Conservation (phyloP, 805 yeast species). For the Saturnispora halmiae region DNA sequence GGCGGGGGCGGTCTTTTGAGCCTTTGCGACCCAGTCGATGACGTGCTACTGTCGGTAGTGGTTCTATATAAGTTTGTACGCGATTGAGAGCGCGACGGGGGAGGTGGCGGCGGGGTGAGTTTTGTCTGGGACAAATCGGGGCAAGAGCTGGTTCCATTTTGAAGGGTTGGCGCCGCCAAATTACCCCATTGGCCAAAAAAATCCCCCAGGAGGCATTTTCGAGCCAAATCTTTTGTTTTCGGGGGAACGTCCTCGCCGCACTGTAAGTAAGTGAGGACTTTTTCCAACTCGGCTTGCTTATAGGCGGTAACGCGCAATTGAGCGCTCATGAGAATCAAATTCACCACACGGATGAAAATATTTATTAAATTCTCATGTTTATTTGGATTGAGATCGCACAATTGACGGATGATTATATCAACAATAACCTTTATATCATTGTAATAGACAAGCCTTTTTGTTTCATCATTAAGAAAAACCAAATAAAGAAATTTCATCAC, state of each 20-base stretch:
- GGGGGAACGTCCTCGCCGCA: slow-evolving; percentile 29
- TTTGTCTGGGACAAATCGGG: not conserved
- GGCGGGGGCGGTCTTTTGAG: slow-evolving; percentile 5
- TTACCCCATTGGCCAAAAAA: too few relatives aligned
- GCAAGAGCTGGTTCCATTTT: not conserved
- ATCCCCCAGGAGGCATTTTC: slow-evolving; percentile 25
- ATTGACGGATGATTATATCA: slow-evolving; percentile 74
- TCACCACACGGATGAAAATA: slow-evolving; percentile 64
- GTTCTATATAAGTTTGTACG: too few relatives aligned
- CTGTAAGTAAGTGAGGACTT: slow-evolving; percentile 41
- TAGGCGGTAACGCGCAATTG: slow-evolving; percentile 50
- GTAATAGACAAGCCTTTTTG: slow-evolving; percentile 63
- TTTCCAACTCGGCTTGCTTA: slow-evolving; percentile 44
- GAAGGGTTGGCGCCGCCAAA: not conserved
- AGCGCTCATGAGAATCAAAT: slow-evolving; percentile 60
- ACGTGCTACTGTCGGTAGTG: not conserved
- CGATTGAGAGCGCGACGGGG: slow-evolving; percentile 5
- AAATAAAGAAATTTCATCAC: slow-evolving; percentile 70
- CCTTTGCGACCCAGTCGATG: not conserved
- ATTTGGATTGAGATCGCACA: slow-evolving; percentile 52
- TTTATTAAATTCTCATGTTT: slow-evolving; percentile 52
- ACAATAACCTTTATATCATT: slow-evolving; percentile 79
- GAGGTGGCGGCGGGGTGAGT: not conserved
- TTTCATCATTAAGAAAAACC: slow-evolving; percentile 56
- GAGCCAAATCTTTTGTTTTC: slow-evolving; percentile 35